Evolutionary conservation across 768 basidiomycete genomes (phyloP), one percentile per base, ranked within the genome.

Genomic region (Boletus speciosus): DNA sequence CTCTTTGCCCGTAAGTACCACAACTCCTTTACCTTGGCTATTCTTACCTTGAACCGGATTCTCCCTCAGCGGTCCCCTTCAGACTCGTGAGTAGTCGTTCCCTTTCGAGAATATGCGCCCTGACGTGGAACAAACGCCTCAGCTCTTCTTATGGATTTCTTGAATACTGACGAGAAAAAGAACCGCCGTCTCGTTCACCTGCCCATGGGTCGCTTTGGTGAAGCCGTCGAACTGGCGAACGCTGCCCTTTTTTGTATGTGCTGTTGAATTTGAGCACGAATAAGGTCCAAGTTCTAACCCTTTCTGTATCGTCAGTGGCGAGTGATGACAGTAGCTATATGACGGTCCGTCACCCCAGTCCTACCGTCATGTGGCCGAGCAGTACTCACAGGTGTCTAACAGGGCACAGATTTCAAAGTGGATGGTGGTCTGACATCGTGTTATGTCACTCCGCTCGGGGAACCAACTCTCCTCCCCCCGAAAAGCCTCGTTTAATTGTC

Each of bases 111-210:
- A 29, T 23, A 29, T 23, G 3, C 21, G 36, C 27, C 2, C 49
- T 47, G 6, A 52, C 16, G 16, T 35, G 25, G 27, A 38, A 47
- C 9, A 23, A 23, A 37, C 4, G 3, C 39, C 27, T n/a, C 66
- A 95, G 93, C 95, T 37, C 84, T 99, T 43, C 79, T 99, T 29
- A 99, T 99, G 97, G 88, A 98, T 72, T 99, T 96, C 81, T 82
- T 99, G 66, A 83, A 98, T 73, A 98, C 97, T 19, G 78, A 86
- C 42, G 97, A 99, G 78, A 98, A 98, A 76, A 84, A 88, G 55
- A 84, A 98, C 41, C 85, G 97, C 29, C 82, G 97, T 43, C 68
- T 98, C 68, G 85, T 93, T 21, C 93, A 94, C 62, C 81, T 96
- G 15, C 96, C 95, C 1, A 93, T 97, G 92, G 95, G 95, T 57